Base-by-base conservation (phyloP, 495 filamentous ascomycete species). In the Podospora australis region DNA sequence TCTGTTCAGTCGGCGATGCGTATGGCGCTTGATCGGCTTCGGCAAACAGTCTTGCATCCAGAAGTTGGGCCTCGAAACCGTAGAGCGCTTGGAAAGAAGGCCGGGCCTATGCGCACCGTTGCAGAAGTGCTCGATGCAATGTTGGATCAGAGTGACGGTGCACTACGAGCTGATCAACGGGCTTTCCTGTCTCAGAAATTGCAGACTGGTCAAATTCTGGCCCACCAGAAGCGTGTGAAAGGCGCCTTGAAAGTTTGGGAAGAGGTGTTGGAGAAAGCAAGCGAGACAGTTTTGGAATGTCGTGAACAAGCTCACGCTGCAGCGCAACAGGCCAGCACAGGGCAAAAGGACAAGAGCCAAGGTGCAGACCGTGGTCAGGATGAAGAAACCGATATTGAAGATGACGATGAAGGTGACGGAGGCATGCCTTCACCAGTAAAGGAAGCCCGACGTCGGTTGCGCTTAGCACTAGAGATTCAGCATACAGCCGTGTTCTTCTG, bases 41-140 rank as follows among this genome's bases (percentile, higher is more conserved):
- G 91, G 11, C 87, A 92, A 59, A 87, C 84, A 1, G 89, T 87
- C 49, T 74, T 96, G n/a, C 87, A 96, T 66, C 86, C 91, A 2
- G 70, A 90, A 47, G 77, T 89, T 28, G 83, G 83, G 6, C 73
- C 68, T 8, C 71, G 71, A n/a, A 88, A 87, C 59, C 76, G 84
- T 16, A 75, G 76, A 46, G 79, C 79, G 0, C 67, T 95, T 5
- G 86, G 87, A 3, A 66, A 72, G 17, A 78, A 69, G 23, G 73
- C 73, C 46, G 84, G 79, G 0, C 82, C 84, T 6, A 65, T 92
- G 41, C 71, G 83, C n/a, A 91, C 89, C 6, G 83, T 95, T 5
- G 74, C 78, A 13, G 84, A 97, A 57, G 88, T 96, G 2, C 68
- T 97, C 19, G 81, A 87, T 32, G 81, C 82, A 3, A 95, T 97